Evolutionary conservation across 1,284 basidiomycete genomes (phyloP), one percentile per base, ranked within the genome.

Genomic region (Microbotryum saponariae): DNA sequence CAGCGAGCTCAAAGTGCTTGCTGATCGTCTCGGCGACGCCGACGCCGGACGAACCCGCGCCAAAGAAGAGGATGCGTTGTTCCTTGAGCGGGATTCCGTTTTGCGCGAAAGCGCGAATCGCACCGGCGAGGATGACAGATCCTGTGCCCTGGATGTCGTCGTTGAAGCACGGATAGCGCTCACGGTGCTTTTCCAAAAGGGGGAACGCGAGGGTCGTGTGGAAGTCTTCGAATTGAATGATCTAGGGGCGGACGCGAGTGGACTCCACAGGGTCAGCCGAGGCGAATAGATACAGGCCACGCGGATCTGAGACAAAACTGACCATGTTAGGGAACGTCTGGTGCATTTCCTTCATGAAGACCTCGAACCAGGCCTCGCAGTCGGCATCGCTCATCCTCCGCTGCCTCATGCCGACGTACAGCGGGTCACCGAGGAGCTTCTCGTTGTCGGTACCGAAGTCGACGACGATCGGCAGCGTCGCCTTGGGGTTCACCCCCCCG

Each of bases 371-470:
- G 21, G 37, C 58, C 33, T 60, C 47, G 52, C 61, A 59, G 44
- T 85, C 83, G 47, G 79, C 78, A 31, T 85, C 82, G 2, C 82
- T 78, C 18, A 85, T 80, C 61, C 90, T 84, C 65, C 81, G 83
- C 71, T 85, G 83, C 52, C 87, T 82, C 54, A 89, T 81, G 56
- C 92, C 93, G 69, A 96, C 83, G 77, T 97, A 97, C 21, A 96
- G 79, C 3, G 91, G 90, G 76, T 96, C 91, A 37, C 89, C 83
- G 51, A 93, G 81, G 75, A 86, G 85, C 65, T 81, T 78, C 70
- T 89, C 81, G 66, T 84, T 94, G 78, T 94, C 90, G 7, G 92
- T 96, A 47, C 92, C 93, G 60, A 92, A 82, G 76, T 89, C 86
- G 56, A 90, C 79, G 70, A 78, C 86, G 71, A 97, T 91, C 25